Base-by-base conservation (phyloP, 768 basidiomycete genomes). In the Podaxis mareebaensis region DNA sequence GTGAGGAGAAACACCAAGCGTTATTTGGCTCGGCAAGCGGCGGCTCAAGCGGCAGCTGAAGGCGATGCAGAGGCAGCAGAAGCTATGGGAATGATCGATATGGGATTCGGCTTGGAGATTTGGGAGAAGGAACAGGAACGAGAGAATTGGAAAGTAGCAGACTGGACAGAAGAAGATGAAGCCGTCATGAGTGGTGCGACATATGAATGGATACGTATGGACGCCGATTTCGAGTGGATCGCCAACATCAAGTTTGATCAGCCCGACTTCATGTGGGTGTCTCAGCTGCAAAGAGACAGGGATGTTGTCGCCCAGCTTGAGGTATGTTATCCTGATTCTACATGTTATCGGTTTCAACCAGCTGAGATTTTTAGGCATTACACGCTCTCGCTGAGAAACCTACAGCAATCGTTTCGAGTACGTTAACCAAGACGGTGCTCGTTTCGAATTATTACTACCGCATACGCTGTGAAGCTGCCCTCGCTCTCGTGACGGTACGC, bases 171-270 rank as follows among this genome's bases (percentile, higher is more conserved):
- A 70, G 95, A 97, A 67, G 95, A 99, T 64, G 96, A 97, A 71
- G 88, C 90, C 64, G 81, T 84, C 48, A 96, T 99, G 93, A 89
- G 91, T 42, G 93, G 93, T 17, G 96, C 96, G 66, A 96, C 95
- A 3, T 99, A 98, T 75, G 97, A 99, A 76, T 99, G 96, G 96
- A 99, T 99, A 63, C 82, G 97, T 66, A 93, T 99, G 83, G 97
- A 99, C 71, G 95, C 97, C 15, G 97, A 99, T 73, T 96, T 97
- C 74, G 97, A 99, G 77, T 99, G 97, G 97, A 92, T 99, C 60
- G 91, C 93, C n/a, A 84, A 83, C 42, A 85, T 98, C 65, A 88
- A 87, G 66, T 99, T 96, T 66, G 92, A 96, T 56, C 95, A 98
- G 77, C 94, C 93, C 48, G 95, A 96, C 78, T 99, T 95, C 71